Conservation (phyloP, 2,329 filamentous ascomycete species). For the Trichoderma sp. region DNA sequence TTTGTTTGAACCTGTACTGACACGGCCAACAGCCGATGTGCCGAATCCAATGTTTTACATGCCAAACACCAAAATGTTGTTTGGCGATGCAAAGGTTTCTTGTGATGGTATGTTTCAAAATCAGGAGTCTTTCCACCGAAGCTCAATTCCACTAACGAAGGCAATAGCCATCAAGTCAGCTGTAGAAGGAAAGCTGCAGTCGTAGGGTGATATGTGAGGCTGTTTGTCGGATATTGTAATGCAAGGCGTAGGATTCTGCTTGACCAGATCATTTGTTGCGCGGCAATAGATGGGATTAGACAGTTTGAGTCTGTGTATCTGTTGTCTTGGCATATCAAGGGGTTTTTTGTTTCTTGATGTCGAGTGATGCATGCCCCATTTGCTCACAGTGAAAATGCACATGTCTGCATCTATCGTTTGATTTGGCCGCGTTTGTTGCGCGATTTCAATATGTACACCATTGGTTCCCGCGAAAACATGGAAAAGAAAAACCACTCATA, state of each 20-base stretch:
- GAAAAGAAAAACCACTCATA: constrained; percentile 32
- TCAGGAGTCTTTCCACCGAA: no score
- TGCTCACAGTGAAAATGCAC: neutral
- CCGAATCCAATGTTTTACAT: constrained; percentile 94
- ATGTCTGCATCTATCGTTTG: constrained; percentile 6
- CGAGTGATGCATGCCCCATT: neutral
- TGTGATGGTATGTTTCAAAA: constrained; percentile 66
- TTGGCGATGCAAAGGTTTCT: constrained; percentile 83
- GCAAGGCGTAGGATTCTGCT: constrained; percentile 22
- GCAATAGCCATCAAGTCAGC: constrained; percentile 46
- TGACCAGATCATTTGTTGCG: constrained; percentile 28
- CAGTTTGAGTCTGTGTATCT: constrained; percentile 11
- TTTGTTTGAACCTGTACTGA: neutral
- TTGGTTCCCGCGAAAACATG: neutral
- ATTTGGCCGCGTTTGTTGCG: constrained; percentile 13
- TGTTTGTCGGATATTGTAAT: neutral
- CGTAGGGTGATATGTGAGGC: neutral
- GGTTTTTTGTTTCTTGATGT: neutral
- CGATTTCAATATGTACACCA: constrained; percentile 39
- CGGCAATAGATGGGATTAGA: constrained; percentile 28
- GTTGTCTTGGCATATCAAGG: neutral
- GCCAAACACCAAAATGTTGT: constrained; percentile 87
- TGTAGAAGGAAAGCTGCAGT: constrained; percentile 41
- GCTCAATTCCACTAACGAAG: constrained; percentile 32
- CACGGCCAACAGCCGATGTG: constrained; percentile 67